Base-by-base conservation (phyloP, 108 stramenopile species). In the Pseudonitzschia multistriata region DNA sequence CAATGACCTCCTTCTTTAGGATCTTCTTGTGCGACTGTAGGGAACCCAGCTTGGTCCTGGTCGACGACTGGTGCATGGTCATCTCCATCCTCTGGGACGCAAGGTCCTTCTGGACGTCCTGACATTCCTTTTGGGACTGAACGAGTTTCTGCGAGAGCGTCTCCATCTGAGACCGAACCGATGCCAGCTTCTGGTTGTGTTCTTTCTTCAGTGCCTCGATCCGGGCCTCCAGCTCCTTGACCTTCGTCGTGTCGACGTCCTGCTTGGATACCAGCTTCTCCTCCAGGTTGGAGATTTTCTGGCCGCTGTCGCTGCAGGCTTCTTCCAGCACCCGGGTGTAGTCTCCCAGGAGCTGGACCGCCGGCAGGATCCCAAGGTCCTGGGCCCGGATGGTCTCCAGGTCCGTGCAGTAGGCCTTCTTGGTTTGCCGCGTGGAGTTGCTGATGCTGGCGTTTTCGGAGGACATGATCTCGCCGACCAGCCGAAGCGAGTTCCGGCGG, bases 1-100 rank as follows among this genome's bases (percentile, higher is more conserved):
- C 87, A 68, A 93, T 87, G 28, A 93, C 92, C 67, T 93, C 92
- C 73, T 87, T 90, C 76, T 93, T 93, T 28, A 93, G 78, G 48
- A 93, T 90, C 60, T 88, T 88, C 75, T 90, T 93, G 72, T 93
- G 89, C 27, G 86, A 75, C 59, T 84, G 81, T 72, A 90, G 68
- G 66, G 90, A 86, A 22, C 73, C 70, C 24, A 89, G 50, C 77
- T 93, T 90, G 11, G 74, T 81, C 42, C 85, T 82, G 21, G 88
- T 85, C 45, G 84, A 76, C 30, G 81, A 87, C 63, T 90, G 88
- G 66, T 83, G 83, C 85, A 93, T 93, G 52, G 88, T 79, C 31
- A 85, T 81, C 77, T 93, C 92, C 86, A 93, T 87, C 2, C 79
- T 69, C 52, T 89, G 87, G 2, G 84, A 79, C 15, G 84, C 85